Evolutionary conservation across 495 filamentous ascomycete species (phyloP), one percentile per base, ranked within the genome.

Genomic region (Aspergillus coremiiformis): DNA sequence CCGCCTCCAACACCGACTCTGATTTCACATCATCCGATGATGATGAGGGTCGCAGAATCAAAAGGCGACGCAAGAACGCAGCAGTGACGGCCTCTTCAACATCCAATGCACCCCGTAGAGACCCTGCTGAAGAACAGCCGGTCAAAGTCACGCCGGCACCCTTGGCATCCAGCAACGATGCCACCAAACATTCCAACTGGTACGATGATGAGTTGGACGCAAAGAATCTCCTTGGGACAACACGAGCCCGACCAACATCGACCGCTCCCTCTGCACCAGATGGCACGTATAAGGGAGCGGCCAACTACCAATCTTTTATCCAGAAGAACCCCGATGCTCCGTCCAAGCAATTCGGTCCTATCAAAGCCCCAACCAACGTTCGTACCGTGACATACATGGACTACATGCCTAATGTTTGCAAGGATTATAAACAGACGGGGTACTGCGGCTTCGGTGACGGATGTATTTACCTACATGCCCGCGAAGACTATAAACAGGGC

Each of bases 181-280:
- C 93, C n/a, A 97, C 93, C 5, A 96, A 94, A 57, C 78, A 81
- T 19, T 83, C 79, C n/a, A 87, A 94, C 64, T 96, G 90, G 90
- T 93, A 86, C 69, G 89, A 90, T 54, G 86, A 91, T 46, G 61
- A 67, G 19, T 58, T 84, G 24, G 82, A 73, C 42, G 67, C 74
- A 11, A 82, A 81, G 64, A 81, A 76, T 50, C 73, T 89, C 0
- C 73, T 89, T 12, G 85, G 86, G 11, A 81, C 77, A 19, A 85
- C 85, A 12, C 71, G 80, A 47, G 45, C 66, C 7, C 65, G 61
- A 43, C 59, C 53, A 1, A 27, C 42, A 10, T 26, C 66, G 56
- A 32, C 56, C 55, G 33, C 66, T 39, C 29, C 62, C 37, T 45
- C 60, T 17, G 59, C 58, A 33, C 53, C 58, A n/a, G 81, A 87